These are phyloP conservation scores for Dalechampia spathulata DNA, from an alignment of 441 rosid species.

Conservation along the genomic window DNA sequence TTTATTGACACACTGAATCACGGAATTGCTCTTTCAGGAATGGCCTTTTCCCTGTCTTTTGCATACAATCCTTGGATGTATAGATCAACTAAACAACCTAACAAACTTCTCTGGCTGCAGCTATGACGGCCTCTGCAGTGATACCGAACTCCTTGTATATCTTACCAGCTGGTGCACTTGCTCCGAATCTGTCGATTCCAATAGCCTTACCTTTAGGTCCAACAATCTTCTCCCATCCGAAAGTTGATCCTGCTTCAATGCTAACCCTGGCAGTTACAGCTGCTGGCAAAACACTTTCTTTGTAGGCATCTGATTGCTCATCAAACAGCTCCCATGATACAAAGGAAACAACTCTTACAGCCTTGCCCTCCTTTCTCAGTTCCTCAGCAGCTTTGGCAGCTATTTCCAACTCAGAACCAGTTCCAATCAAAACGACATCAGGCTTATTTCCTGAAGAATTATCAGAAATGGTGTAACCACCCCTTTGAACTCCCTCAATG, in stretches of 20 bases:
- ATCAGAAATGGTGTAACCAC: constrained; percentile 76
- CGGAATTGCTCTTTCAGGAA: constrained; percentile 7
- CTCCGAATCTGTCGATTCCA: constrained; percentile 72
- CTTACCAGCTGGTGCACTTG: constrained; percentile 77
- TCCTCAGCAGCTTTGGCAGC: constrained; percentile 70
- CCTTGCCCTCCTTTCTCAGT: constrained; percentile 73
- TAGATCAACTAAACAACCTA: constrained; percentile 15
- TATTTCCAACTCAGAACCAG: constrained; percentile 81
- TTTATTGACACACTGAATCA: constrained; percentile 19
- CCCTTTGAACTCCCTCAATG: constrained; percentile 68
- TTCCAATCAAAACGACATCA: constrained; percentile 68
- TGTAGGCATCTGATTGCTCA: constrained; percentile 64
- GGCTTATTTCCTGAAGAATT: constrained; percentile 74
- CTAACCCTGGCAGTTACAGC: constrained; percentile 75
- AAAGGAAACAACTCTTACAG: constrained; percentile 70
- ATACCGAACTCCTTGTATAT: constrained; percentile 77
- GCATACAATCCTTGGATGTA: constrained; percentile 13
- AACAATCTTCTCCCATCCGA: constrained; percentile 76
- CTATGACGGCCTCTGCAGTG: constrained; percentile 62
- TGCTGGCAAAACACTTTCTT: constrained; percentile 74
- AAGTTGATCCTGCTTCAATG: constrained; percentile 82
- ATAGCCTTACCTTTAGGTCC: constrained; percentile 70
- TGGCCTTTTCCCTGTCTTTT: constrained; percentile 20
- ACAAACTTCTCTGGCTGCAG: constrained; percentile 54
- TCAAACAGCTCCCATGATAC: constrained; percentile 86